A percentile compares a stretch with the other conserved stretches of the same genome.
Conservation (phyloP, 73 alveolate genomes). For the Symbiodinium natans region DNA sequence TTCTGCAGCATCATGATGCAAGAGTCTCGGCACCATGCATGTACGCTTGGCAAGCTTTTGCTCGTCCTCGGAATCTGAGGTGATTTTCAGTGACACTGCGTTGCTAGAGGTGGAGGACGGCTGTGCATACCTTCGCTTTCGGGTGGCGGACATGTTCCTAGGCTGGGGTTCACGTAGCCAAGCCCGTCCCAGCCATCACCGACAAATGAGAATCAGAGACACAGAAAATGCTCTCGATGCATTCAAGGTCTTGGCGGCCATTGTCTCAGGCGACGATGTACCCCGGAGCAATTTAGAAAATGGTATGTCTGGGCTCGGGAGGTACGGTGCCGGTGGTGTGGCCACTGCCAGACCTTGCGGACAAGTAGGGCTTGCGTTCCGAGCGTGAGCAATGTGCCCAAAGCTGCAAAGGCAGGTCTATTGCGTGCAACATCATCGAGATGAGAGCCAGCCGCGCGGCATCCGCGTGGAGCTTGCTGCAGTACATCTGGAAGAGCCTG, state of each 20-base stretch:
- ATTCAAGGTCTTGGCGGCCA: slow-evolving; percentile 48
- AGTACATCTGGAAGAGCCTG: slow-evolving; percentile 90
- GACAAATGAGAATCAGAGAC: no score
- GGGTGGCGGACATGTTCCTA: slow-evolving; percentile 82
- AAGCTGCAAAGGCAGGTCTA: slow-evolving; percentile 69
- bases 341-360: no score
- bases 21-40: no score
- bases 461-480: slow-evolving; percentile 90
- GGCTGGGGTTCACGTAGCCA: neutral
- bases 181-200: no score
- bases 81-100: slow-evolving; percentile 83
- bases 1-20: no score
- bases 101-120: slow-evolving; percentile 61
- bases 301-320: no score
- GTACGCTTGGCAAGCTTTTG: neutral
- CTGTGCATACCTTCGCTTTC: slow-evolving; percentile 38
- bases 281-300: no score
- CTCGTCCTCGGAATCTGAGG: neutral
- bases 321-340: no score
- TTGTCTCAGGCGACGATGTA: slow-evolving; percentile 82
- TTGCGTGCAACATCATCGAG: slow-evolving; percentile 88
- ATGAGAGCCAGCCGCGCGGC: slow-evolving; percentile 82
- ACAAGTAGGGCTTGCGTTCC: no score
- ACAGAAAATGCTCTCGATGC: no score
- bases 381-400: no score